Conservation (phyloP, 805 yeast genomes). For the Sporopachydermia quercuum region DNA sequence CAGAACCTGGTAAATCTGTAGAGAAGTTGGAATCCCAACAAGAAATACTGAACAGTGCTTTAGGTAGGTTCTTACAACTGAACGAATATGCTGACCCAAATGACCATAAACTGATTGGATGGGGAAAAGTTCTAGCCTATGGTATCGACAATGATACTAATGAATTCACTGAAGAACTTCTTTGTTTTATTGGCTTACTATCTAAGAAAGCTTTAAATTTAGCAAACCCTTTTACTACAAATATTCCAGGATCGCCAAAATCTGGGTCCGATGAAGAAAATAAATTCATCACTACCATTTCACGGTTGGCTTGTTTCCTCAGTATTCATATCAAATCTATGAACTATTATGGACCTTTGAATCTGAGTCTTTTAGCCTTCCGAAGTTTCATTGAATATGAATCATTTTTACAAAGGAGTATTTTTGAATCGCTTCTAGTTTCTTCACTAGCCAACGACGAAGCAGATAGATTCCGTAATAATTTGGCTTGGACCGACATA, state of each 20-base stretch:
- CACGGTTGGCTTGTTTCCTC: conserved; percentile 34
- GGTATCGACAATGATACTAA: conserved; percentile 17
- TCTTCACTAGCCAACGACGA: conserved; percentile 42
- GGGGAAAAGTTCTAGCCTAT: conserved; percentile 34
- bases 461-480: conserved; percentile 36
- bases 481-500: conserved; percentile 43
- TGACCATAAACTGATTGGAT: conserved; percentile 26
- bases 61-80: conserved; percentile 37
- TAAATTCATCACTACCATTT: conserved; percentile 24
- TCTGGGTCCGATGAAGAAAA: conserved; percentile 16
- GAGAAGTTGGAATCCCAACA: conserved; percentile 24
- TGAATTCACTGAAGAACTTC: conserved; percentile 23
- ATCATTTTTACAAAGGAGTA: conserved; percentile 32
- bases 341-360: conserved; percentile 55
- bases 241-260: conserved; percentile 25
- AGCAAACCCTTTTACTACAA: conserved; percentile 19
- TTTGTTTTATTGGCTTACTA: conserved; percentile 31
- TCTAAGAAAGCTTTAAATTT: conserved; percentile 20
- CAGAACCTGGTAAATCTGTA: conserved; percentile 13
- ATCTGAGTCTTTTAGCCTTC: conserved; percentile 48
- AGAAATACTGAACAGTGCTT: conserved; percentile 43
- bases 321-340: conserved; percentile 34
- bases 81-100: conserved; percentile 29
- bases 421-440: conserved; percentile 36
- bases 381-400: conserved; percentile 48